Conservation (phyloP, 306 rosid genomes). For the Acacia confusa region DNA sequence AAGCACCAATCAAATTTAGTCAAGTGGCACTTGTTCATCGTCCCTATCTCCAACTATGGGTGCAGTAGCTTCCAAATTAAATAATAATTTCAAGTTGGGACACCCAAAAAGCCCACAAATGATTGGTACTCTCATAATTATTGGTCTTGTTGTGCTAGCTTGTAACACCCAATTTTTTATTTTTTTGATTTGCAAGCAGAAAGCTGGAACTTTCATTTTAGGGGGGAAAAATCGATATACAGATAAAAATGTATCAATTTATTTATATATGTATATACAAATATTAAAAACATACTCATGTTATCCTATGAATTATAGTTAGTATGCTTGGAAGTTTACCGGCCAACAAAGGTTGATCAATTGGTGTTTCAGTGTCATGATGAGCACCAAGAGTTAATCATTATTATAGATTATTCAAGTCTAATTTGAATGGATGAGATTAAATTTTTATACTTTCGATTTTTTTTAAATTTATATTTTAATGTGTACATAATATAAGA, state of each 20-base stretch:
- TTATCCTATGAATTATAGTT: too few relatives aligned
- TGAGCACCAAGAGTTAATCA: too few relatives aligned
- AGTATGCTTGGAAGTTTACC: too few relatives aligned
- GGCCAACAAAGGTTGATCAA: too few relatives aligned
- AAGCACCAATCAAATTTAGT: neutral
- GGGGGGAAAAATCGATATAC: neutral
- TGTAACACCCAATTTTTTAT: neutral
- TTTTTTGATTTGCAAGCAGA: slow-evolving; percentile 26
- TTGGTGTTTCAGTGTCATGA: too few relatives aligned
- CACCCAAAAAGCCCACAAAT: slow-evolving; percentile 4
- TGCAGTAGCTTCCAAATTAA: neutral
- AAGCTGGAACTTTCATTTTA: neutral
- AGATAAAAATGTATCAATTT: neutral
- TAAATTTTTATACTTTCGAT: too few relatives aligned
- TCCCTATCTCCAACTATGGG: neutral
- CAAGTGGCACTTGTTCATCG: neutral
- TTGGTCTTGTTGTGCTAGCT: neutral
- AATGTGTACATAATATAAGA: too few relatives aligned
- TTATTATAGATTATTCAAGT: too few relatives aligned
- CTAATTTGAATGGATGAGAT: too few relatives aligned
- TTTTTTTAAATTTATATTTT: too few relatives aligned
- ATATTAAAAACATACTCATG: neutral
- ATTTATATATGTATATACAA: neutral
- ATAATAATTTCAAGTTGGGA: neutral
- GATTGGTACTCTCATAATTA: neutral